Percentiles rank a stretch among this genome's conserved stretches.
Evolutionary conservation across 2,329 filamentous ascomycete genomes (phyloP).

Genomic region (Whalleya microplaca): DNA sequence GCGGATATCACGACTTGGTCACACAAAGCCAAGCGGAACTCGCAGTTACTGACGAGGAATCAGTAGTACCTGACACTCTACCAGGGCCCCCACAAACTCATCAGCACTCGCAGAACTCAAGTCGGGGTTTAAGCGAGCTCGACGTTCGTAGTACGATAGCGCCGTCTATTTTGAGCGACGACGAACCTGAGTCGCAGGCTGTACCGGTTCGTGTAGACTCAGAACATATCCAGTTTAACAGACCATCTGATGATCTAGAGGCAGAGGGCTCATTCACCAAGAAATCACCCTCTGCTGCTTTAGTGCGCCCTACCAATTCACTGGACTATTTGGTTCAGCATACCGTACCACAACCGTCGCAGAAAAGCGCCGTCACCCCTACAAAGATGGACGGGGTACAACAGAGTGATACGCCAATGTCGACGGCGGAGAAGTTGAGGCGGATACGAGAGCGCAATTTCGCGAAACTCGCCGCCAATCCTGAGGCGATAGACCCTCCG

Average conservation of each 20-base stretch:
- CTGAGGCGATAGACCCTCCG: neutral
- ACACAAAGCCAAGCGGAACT: conserved; percentile 28
- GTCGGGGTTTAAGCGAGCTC: conserved; percentile 33
- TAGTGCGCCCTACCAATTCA: neutral
- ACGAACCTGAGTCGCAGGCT: conserved; percentile 8
- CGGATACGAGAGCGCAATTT: conserved; percentile 28
- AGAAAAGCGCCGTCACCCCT: neutral
- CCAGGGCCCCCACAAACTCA: conserved; percentile 3
- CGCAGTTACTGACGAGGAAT: conserved; percentile 30
- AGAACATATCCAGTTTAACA: conserved; percentile 3
- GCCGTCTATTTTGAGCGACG: conserved; percentile 19
- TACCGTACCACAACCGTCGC: conserved; percentile 1
- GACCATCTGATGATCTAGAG: neutral
- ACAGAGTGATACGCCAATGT: conserved; percentile 15
- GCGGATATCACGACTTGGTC: conserved; percentile 20
- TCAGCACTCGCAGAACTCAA: conserved; percentile 23
- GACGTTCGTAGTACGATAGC: conserved; percentile 32
- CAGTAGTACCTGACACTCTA: conserved; percentile 18
- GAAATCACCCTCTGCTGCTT: neutral
- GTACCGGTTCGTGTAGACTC: conserved; percentile 1
- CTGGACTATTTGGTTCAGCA: neutral
- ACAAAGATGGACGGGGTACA: conserved; percentile 28
- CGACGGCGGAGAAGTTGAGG: conserved; percentile 33
- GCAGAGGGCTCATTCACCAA: neutral
- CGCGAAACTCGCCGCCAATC: neutral